Evolutionary conservation across 139 green algal genomes (phyloP).

Genomic region (Volvox africanus): DNA sequence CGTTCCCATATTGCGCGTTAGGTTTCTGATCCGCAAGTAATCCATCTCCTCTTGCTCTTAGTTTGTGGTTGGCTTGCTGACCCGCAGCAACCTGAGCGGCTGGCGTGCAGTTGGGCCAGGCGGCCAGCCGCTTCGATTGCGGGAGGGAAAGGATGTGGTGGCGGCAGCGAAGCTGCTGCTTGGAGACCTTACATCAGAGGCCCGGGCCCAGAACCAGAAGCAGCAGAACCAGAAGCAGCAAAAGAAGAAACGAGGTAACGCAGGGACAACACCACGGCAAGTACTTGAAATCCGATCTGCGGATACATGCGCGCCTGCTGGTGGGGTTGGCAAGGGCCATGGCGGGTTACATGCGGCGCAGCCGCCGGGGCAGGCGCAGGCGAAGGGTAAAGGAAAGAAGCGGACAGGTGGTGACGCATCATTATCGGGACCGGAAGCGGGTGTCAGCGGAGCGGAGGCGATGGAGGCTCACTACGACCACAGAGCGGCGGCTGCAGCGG

Average conservation of each 20-base stretch:
- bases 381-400: background rate
- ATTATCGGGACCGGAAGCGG: background rate
- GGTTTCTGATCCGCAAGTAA: too few species aligned
- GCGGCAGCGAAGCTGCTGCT: slow-evolving; percentile 4
- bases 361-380: background rate
- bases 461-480: background rate
- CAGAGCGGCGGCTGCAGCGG: too few species aligned
- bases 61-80: too few species aligned
- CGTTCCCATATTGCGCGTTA: too few species aligned
- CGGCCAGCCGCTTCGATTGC: background rate
- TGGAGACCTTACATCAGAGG: background rate
- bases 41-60: too few species aligned
- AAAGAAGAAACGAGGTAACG: background rate
- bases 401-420: background rate
- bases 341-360: too few species aligned
- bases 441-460: background rate
- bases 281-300: too few species aligned
- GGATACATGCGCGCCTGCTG: too few species aligned
- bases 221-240: background rate
- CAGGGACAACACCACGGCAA: background rate
- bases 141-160: background rate
- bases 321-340: too few species aligned
- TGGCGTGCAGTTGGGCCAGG: slow-evolving; percentile 17
- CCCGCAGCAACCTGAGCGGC: slow-evolving; percentile 37
- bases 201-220: background rate